Evolutionary conservation across 148 eudicot genomes (phyloP).

Genomic region (Cornus controversa): DNA sequence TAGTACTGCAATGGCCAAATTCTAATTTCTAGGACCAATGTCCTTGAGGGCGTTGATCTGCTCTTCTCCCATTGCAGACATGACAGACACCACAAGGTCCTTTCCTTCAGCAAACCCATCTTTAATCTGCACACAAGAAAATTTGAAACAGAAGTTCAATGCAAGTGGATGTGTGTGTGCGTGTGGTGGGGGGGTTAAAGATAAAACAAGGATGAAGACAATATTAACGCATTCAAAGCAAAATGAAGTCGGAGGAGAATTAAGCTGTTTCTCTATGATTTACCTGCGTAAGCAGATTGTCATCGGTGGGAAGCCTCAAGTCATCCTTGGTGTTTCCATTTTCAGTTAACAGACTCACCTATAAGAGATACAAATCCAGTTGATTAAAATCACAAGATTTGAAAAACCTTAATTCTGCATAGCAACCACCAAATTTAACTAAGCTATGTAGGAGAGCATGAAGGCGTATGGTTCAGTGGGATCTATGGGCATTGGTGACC

Average conservation of each 20-base stretch:
- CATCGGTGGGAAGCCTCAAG: constrained; percentile 30
- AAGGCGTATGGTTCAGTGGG: neutral
- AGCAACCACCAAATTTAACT: neutral
- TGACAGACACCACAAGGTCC: constrained; percentile 26
- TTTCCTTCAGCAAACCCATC: constrained; percentile 29
- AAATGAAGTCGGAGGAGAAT: neutral
- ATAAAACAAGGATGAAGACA: no score
- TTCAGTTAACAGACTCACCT: constrained; percentile 28
- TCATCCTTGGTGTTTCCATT: constrained; percentile 32
- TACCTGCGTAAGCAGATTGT: constrained; percentile 27
- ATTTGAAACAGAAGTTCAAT: no score
- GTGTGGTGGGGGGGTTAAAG: no score
- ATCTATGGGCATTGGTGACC: neutral
- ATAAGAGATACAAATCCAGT: neutral
- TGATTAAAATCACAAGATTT: neutral
- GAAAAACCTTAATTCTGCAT: neutral
- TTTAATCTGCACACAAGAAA: constrained; percentile 14
- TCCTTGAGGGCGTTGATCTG: constrained; percentile 32
- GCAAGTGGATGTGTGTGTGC: no score
- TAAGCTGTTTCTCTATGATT: neutral
- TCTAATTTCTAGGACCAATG: constrained; percentile 22
- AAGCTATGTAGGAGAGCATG: neutral
- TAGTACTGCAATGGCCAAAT: neutral
- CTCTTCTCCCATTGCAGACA: constrained; percentile 40
- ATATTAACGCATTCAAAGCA: no score